A percentile compares a stretch with the other conserved stretches of the same genome.
Evolutionary conservation across 257 asterid species (phyloP).

Genomic region (Lycium ferocissimum): DNA sequence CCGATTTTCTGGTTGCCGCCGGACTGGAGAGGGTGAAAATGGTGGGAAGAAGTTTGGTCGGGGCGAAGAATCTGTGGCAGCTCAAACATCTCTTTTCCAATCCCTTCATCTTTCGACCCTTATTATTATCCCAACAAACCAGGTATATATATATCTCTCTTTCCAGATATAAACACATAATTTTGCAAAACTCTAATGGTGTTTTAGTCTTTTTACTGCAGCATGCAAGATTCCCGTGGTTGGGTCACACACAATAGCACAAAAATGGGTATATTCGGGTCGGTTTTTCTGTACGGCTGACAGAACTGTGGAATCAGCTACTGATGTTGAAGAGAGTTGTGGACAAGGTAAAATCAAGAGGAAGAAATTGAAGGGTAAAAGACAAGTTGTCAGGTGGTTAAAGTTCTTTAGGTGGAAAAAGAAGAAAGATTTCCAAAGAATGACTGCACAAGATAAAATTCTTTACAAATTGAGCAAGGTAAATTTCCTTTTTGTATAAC

Average conservation of each 20-base stretch:
- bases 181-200: conserved; percentile 24
- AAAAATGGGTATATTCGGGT: conserved; percentile 51
- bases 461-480: conserved; percentile 74
- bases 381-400: conserved; percentile 88
- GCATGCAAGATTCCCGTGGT: conserved; percentile 44
- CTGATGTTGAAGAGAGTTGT: conserved; percentile 42
- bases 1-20: background rate
- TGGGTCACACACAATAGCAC: conserved; percentile 35
- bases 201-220: conserved; percentile 40
- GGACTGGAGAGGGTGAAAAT: background rate
- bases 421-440: conserved; percentile 70
- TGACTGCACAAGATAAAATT: conserved; percentile 77
- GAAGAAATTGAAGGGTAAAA: conserved; percentile 85
- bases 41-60: background rate
- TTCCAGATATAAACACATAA: background rate
- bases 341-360: conserved; percentile 50
- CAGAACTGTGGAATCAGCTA: conserved; percentile 41
- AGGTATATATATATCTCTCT: conserved; percentile 40
- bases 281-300: conserved; percentile 44
- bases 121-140: conserved; percentile 35
- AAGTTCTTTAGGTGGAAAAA: conserved; percentile 82
- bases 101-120: conserved; percentile 30
- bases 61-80: conserved; percentile 23
- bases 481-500: background rate
- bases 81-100: conserved; percentile 39